These are phyloP conservation scores for Chionographis japonica DNA, from an alignment of 106 monocot species.

Conservation along the genomic window DNA sequence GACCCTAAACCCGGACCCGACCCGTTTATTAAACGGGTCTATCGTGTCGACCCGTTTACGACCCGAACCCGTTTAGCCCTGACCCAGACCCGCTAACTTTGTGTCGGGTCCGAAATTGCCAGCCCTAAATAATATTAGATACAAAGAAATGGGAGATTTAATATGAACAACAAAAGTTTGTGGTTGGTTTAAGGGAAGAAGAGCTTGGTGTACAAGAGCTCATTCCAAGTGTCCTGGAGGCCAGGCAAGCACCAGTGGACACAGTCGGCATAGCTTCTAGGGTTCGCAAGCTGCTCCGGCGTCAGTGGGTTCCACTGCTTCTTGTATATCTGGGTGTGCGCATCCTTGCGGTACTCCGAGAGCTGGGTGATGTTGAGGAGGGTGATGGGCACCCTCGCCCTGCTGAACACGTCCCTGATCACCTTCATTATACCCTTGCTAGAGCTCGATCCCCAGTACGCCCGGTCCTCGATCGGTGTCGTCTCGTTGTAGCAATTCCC, in stretches of 20 bases:
- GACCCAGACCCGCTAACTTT: too few relatives aligned
- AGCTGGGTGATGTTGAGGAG: constrained; percentile 54
- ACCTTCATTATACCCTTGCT: constrained; percentile 20
- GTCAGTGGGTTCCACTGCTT: constrained; percentile 57
- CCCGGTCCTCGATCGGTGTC: constrained; percentile 10
- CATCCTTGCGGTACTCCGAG: constrained; percentile 35
- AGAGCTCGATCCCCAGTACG: constrained; percentile 8
- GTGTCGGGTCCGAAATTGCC: too few relatives aligned
- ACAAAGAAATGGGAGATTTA: not conserved
- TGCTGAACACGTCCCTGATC: constrained; percentile 13
- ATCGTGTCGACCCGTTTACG: too few relatives aligned
- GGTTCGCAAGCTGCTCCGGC: constrained; percentile 51
- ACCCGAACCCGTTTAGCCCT: too few relatives aligned
- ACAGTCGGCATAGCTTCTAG: constrained; percentile 65
- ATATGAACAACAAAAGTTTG: not conserved
- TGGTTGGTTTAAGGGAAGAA: constrained; percentile 21
- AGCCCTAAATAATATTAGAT: not conserved
- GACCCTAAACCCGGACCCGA: too few relatives aligned
- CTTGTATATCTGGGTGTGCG: constrained; percentile 54
- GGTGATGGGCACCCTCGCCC: constrained; percentile 17
- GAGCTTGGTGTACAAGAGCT: constrained; percentile 61
- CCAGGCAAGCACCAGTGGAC: constrained; percentile 80
- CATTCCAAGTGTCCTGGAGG: constrained; percentile 79
- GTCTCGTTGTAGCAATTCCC: constrained; percentile 24
- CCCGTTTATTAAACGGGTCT: too few relatives aligned